Conservation (phyloP, 2,329 filamentous ascomycete species). For the Fusarium tupiense region DNA sequence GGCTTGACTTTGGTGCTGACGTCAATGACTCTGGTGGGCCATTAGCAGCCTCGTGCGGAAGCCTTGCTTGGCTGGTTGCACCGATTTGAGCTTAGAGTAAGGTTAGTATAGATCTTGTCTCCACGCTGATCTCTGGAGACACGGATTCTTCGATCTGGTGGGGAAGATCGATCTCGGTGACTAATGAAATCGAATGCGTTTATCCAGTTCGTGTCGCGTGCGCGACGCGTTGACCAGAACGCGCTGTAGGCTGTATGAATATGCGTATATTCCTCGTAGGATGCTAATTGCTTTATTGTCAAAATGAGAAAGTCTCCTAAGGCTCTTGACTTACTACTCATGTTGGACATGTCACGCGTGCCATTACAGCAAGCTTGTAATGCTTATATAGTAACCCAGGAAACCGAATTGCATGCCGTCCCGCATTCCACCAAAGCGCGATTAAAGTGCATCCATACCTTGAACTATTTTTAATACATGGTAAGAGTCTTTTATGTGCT, state of each 20-base stretch:
- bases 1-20: conserved; percentile 30
- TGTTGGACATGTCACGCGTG: not conserved
- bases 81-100: conserved; percentile 3
- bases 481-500: accelerated
- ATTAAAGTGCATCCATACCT: not conserved
- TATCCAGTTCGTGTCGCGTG: not conserved
- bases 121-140: not conserved
- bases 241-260: not conserved
- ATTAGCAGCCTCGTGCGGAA: not conserved
- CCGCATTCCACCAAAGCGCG: not conserved
- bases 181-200: not conserved
- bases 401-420: not conserved
- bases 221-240: not conserved
- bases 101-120: conserved; percentile 12
- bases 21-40: conserved; percentile 30
- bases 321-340: not conserved
- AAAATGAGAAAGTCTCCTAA: too few relatives aligned
- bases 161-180: not conserved
- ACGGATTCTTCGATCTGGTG: not conserved
- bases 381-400: not conserved
- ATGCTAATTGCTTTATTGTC: too few relatives aligned
- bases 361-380: not conserved
- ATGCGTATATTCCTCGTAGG: too few relatives aligned
- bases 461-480: accelerated
- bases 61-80: not conserved